Base-by-base conservation (phyloP, 1,139 yeast species). In the Hemisphaericaspora lyxosophila region DNA sequence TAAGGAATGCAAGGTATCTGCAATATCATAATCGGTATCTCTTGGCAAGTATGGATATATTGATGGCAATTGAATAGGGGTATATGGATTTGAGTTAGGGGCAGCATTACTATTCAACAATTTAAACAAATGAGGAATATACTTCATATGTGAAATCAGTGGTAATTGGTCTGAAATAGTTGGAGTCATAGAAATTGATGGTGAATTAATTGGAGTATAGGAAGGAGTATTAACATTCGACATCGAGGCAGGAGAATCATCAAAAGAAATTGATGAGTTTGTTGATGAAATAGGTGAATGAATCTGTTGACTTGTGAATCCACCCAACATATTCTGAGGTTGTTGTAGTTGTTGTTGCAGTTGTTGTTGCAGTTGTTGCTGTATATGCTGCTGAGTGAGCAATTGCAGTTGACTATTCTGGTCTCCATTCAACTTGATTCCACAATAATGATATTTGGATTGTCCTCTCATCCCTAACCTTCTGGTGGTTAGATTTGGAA, bases 371-470 rank as follows among this genome's bases (percentile, higher is more conserved):
- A 32, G 40, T 28, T 30, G 38, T n/a, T 36, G 41, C 18, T 40
- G 42, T 17, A 36, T 46, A 8, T 39, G 39, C 7, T n/a, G 39
- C 11, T 36, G 33, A 5, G 35, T 39, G 22, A 41, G 28, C 26
- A 41, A 18, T 29, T 45, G 45, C 39, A 33, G 44, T 33, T 54
- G 53, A 50, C 54, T 41, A 38, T 53, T 53, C 30, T 55, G 67
- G 35, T 79, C 85, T 7, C 78, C 85, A 14, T 76, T 63, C 38
- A 89, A 60, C 49, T 75, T 76, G 37, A 89, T 70, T 1, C 97
- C 97, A 62, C 96, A 87, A 57, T 89, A 90, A 57, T 89, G 96
- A 58, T 90, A 89, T 54, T 87, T 86, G 15, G 92, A 82, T 54
- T 85, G 90, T 7, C 96, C 96, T 38, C 96, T 71, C 62, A 84